phyloP scores from a whole-genome alignment of 805 yeast genomes.

The Ogataea paradorogensis region DNA sequence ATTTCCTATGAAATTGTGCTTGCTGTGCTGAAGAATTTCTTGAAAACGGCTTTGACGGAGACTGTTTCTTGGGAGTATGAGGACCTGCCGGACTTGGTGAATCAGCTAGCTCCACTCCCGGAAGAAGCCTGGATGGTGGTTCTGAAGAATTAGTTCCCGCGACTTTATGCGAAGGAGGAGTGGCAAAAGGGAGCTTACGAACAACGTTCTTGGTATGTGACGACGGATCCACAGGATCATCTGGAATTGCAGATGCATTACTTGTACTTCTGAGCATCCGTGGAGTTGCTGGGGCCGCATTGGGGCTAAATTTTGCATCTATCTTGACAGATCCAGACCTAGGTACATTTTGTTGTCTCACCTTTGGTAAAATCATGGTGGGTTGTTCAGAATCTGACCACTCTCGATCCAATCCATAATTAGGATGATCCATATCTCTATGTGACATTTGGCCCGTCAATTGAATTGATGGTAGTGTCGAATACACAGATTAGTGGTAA shows the following conservation, averaged over 20 bases:
- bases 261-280: conserved; percentile 63
- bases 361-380: conserved; percentile 23
- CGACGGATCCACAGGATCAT: conserved; percentile 24
- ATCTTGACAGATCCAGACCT: conserved; percentile 22
- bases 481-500: neutral
- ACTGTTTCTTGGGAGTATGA: conserved; percentile 12
- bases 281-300: conserved; percentile 62
- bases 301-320: conserved; percentile 19
- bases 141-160: conserved; percentile 10
- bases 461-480: neutral
- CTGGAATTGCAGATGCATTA: conserved; percentile 24
- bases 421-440: conserved; percentile 1
- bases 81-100: conserved; percentile 14
- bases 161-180: conserved; percentile 18
- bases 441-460: conserved; percentile 6
- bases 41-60: conserved; percentile 21
- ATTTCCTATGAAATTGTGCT: conserved; percentile 68
- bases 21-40: conserved; percentile 19
- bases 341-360: conserved; percentile 21
- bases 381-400: conserved; percentile 11
- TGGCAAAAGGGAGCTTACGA: conserved; percentile 17
- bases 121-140: conserved; percentile 19
- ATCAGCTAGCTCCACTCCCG: conserved; percentile 27
- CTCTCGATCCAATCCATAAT: conserved; percentile 1
- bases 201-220: conserved; percentile 20